Evolutionary conservation across 208 protist species (phyloP), one percentile per base, ranked within the genome.

Genomic region (Wallacemonas sp.): DNA sequence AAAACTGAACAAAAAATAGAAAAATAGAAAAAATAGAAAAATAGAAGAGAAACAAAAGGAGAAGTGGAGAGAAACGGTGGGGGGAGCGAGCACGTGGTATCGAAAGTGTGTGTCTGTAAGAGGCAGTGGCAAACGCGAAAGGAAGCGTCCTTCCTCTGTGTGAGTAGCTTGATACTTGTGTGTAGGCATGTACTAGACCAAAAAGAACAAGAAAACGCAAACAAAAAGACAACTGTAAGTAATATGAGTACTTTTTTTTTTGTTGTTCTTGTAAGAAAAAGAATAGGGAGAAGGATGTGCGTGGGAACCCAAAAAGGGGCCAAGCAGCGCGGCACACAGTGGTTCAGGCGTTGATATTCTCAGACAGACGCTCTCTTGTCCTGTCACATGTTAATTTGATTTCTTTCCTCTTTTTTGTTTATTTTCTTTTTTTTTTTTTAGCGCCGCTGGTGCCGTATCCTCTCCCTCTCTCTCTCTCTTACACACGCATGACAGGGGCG

Each of bases 161-260:
- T n/a, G n/a, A n/a, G n/a, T n/a, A n/a, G n/a, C n/a, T n/a, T n/a
- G n/a, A n/a, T n/a, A n/a, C n/a, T n/a, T n/a, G n/a, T 41, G 12
- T 41, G 36, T 41, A 41, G 36, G 10, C 14, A 41, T 45, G 16
- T n/a, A n/a, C n/a, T n/a, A n/a, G n/a, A n/a, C n/a, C n/a, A n/a
- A 67, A 42, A 32, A 33, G 57, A 52, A 67, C 10, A n/a, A 49
- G 32, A 48, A 31, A 31, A 48, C 20, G 32, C 0, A 41, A 33
- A 44, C 28, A 44, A 23, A 63, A 23, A 45, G 10, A 29, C 16
- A 63, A 29, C 0, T n/a, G n/a, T n/a, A n/a, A n/a, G n/a, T n/a
- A n/a, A n/a, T n/a, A n/a, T n/a, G n/a, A n/a, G n/a, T n/a, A n/a
- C n/a, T n/a, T n/a, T n/a, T n/a, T n/a, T n/a, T n/a, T n/a, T n/a